Evolutionary conservation across 305 asterid genomes (phyloP).

Genomic region (Solanum aculeatissimum): DNA sequence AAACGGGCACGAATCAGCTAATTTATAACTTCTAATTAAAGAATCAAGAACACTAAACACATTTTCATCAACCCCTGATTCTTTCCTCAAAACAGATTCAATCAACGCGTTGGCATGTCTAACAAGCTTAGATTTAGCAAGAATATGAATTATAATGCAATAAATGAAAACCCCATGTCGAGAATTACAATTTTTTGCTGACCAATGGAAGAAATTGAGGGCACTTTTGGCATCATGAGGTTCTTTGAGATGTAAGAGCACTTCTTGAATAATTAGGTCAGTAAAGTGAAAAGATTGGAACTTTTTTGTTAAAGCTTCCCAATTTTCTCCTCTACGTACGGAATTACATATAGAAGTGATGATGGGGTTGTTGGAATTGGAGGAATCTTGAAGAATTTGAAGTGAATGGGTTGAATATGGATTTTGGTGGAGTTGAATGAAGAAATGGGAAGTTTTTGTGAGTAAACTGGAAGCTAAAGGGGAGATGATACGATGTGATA

Average conservation of each 20-base stretch:
- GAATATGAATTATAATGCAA: constrained; percentile 57
- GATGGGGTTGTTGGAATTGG: constrained; percentile 2
- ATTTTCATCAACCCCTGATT: background rate
- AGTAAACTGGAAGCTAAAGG: background rate
- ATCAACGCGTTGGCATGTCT: constrained; percentile 62
- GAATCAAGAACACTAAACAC: constrained; percentile 31
- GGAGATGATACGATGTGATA: background rate
- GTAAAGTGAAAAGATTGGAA: constrained; percentile 33
- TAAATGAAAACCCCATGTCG: constrained; percentile 39
- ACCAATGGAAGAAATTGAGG: constrained; percentile 68
- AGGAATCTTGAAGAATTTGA: background rate
- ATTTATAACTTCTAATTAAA: constrained; percentile 32
- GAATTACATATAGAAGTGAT: constrained; percentile 33
- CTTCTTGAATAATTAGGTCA: constrained; percentile 16
- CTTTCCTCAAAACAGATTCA: constrained; percentile 27
- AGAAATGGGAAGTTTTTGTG: background rate
- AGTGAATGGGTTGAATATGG: background rate
- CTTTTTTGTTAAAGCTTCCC: constrained; percentile 37
- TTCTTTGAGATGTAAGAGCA: constrained; percentile 54
- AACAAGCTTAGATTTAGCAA: constrained; percentile 51
- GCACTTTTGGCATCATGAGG: constrained; percentile 51
- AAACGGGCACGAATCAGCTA: constrained; percentile 47
- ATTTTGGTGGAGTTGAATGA: background rate
- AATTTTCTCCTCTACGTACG: constrained; percentile 29
- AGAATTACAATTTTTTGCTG: constrained; percentile 24